Evolutionary conservation across 2,329 filamentous ascomycete genomes (phyloP).

Genomic region (Aspergillus sp.): DNA sequence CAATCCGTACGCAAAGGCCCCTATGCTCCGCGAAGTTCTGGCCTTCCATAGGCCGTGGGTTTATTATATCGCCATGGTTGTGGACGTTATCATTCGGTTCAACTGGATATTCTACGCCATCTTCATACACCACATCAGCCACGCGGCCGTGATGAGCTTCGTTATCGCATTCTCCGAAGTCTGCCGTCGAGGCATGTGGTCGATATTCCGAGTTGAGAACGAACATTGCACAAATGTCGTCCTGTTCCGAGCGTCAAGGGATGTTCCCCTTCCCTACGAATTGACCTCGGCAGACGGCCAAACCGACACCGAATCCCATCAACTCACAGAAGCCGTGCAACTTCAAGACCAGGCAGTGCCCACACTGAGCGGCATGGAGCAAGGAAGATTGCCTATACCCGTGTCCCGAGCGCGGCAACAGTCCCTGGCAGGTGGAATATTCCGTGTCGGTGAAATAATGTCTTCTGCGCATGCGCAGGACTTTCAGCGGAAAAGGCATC

Average conservation of each 20-base stretch:
- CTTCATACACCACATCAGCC: constrained; percentile 68
- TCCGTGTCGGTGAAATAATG: constrained; percentile 58
- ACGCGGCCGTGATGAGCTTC: constrained; percentile 76
- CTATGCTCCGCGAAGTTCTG: constrained; percentile 64
- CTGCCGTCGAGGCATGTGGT: constrained; percentile 79
- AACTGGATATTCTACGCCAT: constrained; percentile 92
- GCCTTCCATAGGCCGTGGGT: constrained; percentile 70
- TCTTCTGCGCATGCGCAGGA: constrained; percentile 81
- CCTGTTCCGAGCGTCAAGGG: constrained; percentile 79
- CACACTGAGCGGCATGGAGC: constrained; percentile 8
- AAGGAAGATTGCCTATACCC: constrained; percentile 13
- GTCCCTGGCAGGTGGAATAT: constrained; percentile 31
- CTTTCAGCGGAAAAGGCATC: constrained; percentile 68
- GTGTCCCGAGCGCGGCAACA: constrained; percentile 16
- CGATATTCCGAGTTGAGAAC: constrained; percentile 89
- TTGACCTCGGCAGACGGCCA: too few species aligned
- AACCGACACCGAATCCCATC: constrained; percentile 8
- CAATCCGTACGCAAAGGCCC: constrained; percentile 60
- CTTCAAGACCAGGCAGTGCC: constrained; percentile 17
- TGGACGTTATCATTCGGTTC: constrained; percentile 80
- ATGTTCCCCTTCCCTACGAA: constrained; percentile 76
- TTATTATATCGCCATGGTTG: constrained; percentile 76
- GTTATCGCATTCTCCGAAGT: constrained; percentile 69
- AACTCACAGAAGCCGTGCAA: constrained; percentile 13
- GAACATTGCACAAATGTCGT: constrained; percentile 91